These are phyloP conservation scores for Candida khao-thaluensis DNA, from an alignment of 805 yeast species.

Conservation along the genomic window DNA sequence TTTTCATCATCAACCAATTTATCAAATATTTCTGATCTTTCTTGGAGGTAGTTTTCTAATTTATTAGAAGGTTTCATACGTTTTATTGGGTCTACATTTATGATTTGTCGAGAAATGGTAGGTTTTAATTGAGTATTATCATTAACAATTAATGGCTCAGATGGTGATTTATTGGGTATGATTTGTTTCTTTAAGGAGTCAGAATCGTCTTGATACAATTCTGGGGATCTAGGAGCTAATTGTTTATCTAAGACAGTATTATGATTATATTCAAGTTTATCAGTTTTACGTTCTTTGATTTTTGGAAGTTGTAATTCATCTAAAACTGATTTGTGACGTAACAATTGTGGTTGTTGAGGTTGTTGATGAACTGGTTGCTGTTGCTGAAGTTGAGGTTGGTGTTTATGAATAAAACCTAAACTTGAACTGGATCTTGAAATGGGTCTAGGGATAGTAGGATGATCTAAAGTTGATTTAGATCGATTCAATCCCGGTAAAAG, in stretches of 20 bases:
- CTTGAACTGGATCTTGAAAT: constrained; percentile 37
- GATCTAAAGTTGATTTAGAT: constrained; percentile 25
- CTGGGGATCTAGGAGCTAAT: constrained; percentile 20
- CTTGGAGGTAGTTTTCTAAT: constrained; percentile 15
- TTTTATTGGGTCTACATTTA: constrained; percentile 16
- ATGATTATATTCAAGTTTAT: constrained; percentile 7
- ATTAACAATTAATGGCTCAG: constrained; percentile 3
- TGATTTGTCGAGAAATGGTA: constrained; percentile 1
- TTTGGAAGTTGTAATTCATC: background rate
- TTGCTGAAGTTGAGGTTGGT: no score
- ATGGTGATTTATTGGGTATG: constrained; percentile 4
- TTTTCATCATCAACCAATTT: constrained; percentile 22
- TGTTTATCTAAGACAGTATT: constrained; percentile 18
- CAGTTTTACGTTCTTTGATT: background rate
- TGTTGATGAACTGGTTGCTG: background rate
- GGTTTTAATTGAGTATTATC: constrained; percentile 5
- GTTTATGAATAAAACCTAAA: constrained; percentile 30
- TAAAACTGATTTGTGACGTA: constrained; percentile 2
- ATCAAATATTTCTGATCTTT: background rate
- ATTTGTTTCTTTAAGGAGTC: constrained; percentile 25
- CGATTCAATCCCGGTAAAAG: constrained; percentile 27
- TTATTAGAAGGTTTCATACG: constrained; percentile 18
- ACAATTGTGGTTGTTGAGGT: background rate
- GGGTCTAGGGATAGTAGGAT: constrained; percentile 8
- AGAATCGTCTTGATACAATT: constrained; percentile 23